phyloP scores from a whole-genome alignment of 2,329 filamentous ascomycete species.

The Neopestalotiopsis rosae region DNA sequence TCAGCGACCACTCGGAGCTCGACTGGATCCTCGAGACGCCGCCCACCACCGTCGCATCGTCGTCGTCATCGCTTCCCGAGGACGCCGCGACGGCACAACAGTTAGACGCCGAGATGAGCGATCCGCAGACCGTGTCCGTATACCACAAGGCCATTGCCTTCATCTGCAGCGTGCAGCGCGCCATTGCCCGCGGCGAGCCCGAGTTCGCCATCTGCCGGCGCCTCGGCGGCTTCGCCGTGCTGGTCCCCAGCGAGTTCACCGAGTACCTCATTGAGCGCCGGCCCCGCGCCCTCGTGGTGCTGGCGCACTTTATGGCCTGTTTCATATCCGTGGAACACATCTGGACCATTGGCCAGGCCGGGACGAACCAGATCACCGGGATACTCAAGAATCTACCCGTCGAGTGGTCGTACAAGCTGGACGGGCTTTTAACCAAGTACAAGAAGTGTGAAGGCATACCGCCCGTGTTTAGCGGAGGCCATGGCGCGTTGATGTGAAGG shows the following conservation, averaged over 20 bases:
- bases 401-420: slow-evolving; percentile 42
- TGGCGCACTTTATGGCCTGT: slow-evolving; percentile 45
- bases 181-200: slow-evolving; percentile 34
- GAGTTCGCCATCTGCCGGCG: slow-evolving; percentile 38
- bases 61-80: neutral
- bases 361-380: slow-evolving; percentile 41
- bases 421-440: slow-evolving; percentile 35
- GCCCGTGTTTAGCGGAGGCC: neutral
- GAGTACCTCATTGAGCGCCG: slow-evolving; percentile 39
- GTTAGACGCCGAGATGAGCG: slow-evolving; percentile 36
- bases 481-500: slow-evolving; percentile 9
- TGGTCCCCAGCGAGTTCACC: slow-evolving; percentile 39
- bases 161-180: slow-evolving; percentile 38
- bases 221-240: slow-evolving; percentile 42
- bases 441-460: slow-evolving; percentile 25
- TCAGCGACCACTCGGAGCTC: slow-evolving; percentile 34
- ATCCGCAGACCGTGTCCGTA: slow-evolving; percentile 30
- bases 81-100: no score
- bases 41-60: slow-evolving; percentile 14
- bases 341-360: slow-evolving; percentile 43
- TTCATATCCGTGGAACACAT: slow-evolving; percentile 41
- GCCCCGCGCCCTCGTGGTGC: slow-evolving; percentile 41
- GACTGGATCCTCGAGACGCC: slow-evolving; percentile 41
- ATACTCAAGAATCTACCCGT: slow-evolving; percentile 40
- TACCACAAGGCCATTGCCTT: slow-evolving; percentile 42